Evolutionary conservation across 2,329 filamentous ascomycete species (phyloP).

Genomic region (Cercospora sesami): DNA sequence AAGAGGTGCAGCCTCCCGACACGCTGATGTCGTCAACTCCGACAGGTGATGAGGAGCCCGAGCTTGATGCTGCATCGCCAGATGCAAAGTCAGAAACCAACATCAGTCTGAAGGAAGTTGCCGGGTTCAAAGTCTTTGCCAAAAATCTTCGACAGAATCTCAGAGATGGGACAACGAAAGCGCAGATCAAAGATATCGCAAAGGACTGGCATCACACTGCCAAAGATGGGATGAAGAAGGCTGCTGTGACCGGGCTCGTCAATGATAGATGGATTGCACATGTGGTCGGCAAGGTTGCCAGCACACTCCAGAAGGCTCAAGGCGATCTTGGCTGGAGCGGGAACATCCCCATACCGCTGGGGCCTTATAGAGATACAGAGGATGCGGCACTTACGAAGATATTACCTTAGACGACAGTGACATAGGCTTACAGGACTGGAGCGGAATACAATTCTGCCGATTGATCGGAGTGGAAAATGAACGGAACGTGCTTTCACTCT

Average conservation of each 20-base stretch:
- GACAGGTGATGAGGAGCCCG: slow-evolving; percentile 32
- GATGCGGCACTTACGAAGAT: slow-evolving; percentile 28
- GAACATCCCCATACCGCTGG: slow-evolving; percentile 48
- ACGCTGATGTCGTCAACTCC: slow-evolving; percentile 26
- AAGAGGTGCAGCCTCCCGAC: slow-evolving; percentile 24
- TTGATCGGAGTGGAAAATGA: not conserved
- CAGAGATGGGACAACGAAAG: slow-evolving; percentile 30
- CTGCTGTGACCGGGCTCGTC: slow-evolving; percentile 48
- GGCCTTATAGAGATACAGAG: slow-evolving; percentile 38
- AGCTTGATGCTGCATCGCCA: slow-evolving; percentile 23
- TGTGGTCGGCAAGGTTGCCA: slow-evolving; percentile 54
- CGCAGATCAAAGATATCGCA: slow-evolving; percentile 34
- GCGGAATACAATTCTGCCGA: not conserved
- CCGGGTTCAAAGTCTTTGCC: slow-evolving; percentile 33
- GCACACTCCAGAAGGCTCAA: slow-evolving; percentile 51
- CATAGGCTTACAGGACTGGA: not conserved
- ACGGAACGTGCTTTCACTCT: not conserved
- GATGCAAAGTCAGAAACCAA: slow-evolving; percentile 6
- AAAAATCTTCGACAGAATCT: slow-evolving; percentile 34
- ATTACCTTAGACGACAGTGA: slow-evolving; percentile 27
- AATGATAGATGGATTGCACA: slow-evolving; percentile 59
- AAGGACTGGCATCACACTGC: slow-evolving; percentile 38
- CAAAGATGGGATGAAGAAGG: slow-evolving; percentile 51
- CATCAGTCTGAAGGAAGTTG: slow-evolving; percentile 19
- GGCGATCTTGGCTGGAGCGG: slow-evolving; percentile 55